phyloP scores from a whole-genome alignment of 148 eudicot genomes.

The Rhododendron griersonianum region DNA sequence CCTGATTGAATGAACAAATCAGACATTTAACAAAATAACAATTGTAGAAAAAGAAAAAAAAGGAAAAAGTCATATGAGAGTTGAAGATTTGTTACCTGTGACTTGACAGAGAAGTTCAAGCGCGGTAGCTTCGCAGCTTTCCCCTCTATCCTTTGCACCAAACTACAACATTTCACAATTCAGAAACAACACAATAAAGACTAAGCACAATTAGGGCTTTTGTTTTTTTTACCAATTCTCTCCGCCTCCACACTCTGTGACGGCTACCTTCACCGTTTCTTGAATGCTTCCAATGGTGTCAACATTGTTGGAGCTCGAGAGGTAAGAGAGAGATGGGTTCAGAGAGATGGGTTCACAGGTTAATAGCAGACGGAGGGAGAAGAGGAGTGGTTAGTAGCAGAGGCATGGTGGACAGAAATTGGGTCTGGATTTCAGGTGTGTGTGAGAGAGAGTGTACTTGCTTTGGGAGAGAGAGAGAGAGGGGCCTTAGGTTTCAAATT shows the following conservation, averaged over 20 bases:
- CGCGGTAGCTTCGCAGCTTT: constrained; percentile 13
- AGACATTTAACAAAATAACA: not conserved
- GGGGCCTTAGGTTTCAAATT: no score
- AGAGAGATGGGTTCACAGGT: no score
- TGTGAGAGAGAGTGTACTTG: no score
- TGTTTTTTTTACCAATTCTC: constrained; percentile 55
- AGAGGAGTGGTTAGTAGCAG: no score
- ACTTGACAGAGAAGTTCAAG: constrained; percentile 18
- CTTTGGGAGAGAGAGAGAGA: no score
- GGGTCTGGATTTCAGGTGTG: no score
- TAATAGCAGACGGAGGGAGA: no score
- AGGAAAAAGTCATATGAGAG: not conserved
- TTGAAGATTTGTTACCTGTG: constrained; percentile 29
- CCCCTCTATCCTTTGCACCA: constrained; percentile 29
- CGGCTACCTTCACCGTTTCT: constrained; percentile 28
- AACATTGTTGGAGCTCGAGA: no score
- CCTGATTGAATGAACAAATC: constrained; percentile 21
- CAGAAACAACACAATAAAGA: not conserved
- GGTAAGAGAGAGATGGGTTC: no score
- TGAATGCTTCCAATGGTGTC: no score
- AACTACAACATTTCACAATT: not conserved
- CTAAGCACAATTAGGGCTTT: not conserved
- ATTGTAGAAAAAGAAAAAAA: not conserved
- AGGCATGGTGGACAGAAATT: no score
- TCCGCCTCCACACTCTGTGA: constrained; percentile 78